Evolutionary conservation across 805 yeast species (phyloP), one percentile per base, ranked within the genome.

Genomic region (Candida patagonica): DNA sequence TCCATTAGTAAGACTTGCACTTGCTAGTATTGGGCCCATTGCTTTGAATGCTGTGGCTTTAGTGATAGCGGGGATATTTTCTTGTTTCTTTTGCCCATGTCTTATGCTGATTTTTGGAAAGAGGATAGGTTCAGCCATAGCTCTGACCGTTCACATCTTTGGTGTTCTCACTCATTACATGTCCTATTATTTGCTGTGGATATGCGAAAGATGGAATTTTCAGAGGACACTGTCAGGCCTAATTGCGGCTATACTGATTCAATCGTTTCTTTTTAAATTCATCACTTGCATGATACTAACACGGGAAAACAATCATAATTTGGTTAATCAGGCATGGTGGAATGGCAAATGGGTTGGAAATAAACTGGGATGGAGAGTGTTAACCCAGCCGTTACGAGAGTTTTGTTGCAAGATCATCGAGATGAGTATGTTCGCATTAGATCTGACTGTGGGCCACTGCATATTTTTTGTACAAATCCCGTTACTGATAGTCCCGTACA

Each of bases 371-470:
- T 74, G 74, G 72, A 72, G 77, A 68, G 87, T 88, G 22, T 74
- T 81, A 70, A 73, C 94, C 35, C 88, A 83, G 67, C 89, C 94
- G 50, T 52, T 79, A 41, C 73, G 95, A 73, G 96, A 88, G 66
- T 77, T 80, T 54, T 65, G 75, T 54, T 94, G 95, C 47, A 88
- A 88, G 68, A 71, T 74, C 41, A 76, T 84, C 55, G 97, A 88
- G 65, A 62, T 82, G 70, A 80, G 94, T 15, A 83, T 83, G 57
- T 88, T 85, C 60, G 83, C 96, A 16, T 87, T 89, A 61, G 97
- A 88, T 65, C 88, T 86, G 60, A 68, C 84, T 31, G 68, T 85
- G 52, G 94, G 95, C 39, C 96, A 88, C 57, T 54, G 79, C 49
- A 68, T 88, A 37, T 69, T 87, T 54, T 78, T 83, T 66, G 66